A percentile compares a stretch with the other conserved stretches of the same genome.
Conservation (phyloP, 139 green algal genomes). For the Coelastrella sp. region DNA sequence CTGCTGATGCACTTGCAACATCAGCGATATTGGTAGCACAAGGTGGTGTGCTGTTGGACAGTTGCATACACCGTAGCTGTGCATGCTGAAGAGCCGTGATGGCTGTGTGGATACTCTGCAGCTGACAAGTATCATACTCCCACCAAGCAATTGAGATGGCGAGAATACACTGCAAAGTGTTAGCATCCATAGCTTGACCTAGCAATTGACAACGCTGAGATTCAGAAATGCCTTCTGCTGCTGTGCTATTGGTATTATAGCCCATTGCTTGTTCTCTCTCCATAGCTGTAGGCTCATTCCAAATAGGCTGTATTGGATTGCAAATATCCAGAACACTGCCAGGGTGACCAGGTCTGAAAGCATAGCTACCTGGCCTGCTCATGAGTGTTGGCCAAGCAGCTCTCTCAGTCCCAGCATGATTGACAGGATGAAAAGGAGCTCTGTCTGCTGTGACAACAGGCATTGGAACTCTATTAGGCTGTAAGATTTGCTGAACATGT, state of each 20-base stretch:
- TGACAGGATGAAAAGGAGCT: neutral
- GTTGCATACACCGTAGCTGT: too few relatives aligned
- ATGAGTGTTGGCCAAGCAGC: constrained; percentile 6
- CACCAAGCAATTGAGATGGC: too few relatives aligned
- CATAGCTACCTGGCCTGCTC: neutral
- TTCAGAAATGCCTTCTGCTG: neutral
- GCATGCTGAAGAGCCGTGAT: too few relatives aligned
- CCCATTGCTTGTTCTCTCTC: constrained; percentile 13
- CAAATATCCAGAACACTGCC: constrained; percentile 1
- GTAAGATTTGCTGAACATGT: neutral
- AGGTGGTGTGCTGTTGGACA: neutral
- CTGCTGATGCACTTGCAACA: too few relatives aligned
- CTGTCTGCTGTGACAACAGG: neutral
- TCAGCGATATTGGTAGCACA: too few relatives aligned
- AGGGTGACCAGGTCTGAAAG: neutral
- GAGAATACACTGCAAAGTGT: neutral
- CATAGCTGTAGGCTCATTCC: neutral
- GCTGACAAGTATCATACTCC: too few relatives aligned
- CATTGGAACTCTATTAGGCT: neutral
- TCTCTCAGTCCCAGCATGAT: neutral
- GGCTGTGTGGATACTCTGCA: too few relatives aligned
- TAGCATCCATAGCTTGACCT: neutral
- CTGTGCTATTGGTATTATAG: neutral
- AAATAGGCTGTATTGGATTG: neutral
- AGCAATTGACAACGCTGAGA: neutral